Evolutionary conservation across 1,284 basidiomycete species (phyloP).

Genomic region (Athelia sp.): DNA sequence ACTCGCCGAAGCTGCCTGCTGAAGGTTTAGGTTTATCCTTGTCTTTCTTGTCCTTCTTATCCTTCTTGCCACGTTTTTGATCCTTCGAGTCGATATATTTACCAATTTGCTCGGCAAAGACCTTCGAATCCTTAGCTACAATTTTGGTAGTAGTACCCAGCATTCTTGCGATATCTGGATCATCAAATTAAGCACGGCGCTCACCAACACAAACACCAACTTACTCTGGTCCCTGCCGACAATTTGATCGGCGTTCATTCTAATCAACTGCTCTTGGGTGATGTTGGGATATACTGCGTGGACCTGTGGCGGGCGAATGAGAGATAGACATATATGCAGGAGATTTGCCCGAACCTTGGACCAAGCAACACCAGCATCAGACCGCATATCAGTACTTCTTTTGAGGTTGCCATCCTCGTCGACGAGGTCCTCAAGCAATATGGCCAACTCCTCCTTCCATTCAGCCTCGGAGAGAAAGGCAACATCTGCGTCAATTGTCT

Average conservation of each 20-base stretch:
- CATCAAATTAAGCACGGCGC: too few species aligned
- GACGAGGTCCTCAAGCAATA: slow-evolving; percentile 49
- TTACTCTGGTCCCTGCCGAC: slow-evolving; percentile 40
- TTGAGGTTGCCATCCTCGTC: slow-evolving; percentile 55
- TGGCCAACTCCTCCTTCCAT: slow-evolving; percentile 50
- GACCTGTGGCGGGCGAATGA: slow-evolving; percentile 30
- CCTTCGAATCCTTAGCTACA: slow-evolving; percentile 41
- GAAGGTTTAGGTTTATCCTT: slow-evolving; percentile 20
- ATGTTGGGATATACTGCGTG: slow-evolving; percentile 57
- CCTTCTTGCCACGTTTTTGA: slow-evolving; percentile 44
- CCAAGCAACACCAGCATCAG: slow-evolving; percentile 58
- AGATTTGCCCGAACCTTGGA: slow-evolving; percentile 36
- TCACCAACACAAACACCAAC: too few species aligned
- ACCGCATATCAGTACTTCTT: slow-evolving; percentile 48
- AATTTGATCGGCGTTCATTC: slow-evolving; percentile 46
- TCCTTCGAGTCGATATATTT: slow-evolving; percentile 65
- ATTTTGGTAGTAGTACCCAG: slow-evolving; percentile 52
- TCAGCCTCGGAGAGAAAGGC: slow-evolving; percentile 50
- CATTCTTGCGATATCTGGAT: slow-evolving; percentile 35
- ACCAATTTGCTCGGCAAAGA: slow-evolving; percentile 49
- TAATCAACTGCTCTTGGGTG: slow-evolving; percentile 38
- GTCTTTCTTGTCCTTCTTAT: slow-evolving; percentile 35
- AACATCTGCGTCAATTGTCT: slow-evolving; percentile 52
- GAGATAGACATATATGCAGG: background rate
- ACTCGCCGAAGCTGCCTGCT: slow-evolving; percentile 15